Base-by-base conservation (phyloP, 1,284 basidiomycete species). In the Moesziomyces parantarcticus region DNA sequence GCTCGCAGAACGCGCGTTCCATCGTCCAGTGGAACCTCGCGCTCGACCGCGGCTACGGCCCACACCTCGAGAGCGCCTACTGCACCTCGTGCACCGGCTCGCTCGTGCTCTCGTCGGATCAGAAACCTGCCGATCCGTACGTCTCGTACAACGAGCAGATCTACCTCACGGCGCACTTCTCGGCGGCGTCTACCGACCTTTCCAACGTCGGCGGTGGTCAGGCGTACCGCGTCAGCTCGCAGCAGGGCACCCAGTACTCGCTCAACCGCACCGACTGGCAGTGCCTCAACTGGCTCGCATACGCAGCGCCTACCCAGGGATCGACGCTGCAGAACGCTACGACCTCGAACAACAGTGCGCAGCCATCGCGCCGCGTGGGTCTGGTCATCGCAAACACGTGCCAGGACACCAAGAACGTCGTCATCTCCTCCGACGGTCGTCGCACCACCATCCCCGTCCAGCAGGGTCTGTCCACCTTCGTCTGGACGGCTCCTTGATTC, bases 1-100 rank as follows among this genome's bases (percentile, higher is more conserved):
- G 39, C 21, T 3, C 11, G 3, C 62, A 63, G 32, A 64, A 71
- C 25, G 26, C 62, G 0, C 47, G 59, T 11, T 60, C 60, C 10
- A 25, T 78, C 16, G 36, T 78, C 16, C 58, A 69, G 36, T 79
- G 77, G 77, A 79, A 79, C 42, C 41, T 76, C 5, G 77, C 77
- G 0, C 58, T 79, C 6, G 67, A 79, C 36, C 22, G 16, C 13
- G 62, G 56, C 3, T 61, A 65, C 32, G 77, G 74, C 10, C 77
- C 77, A 1, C 66, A 58, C 25, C 71, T 77, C 26, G 9, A 40
- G 11, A 40, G 26, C 21, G 56, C 60, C 13, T 74, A 71, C 57
- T 79, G 77, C 59, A 36, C 44, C 8, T 49, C 67, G 9, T 79
- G 77, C 52, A 62, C 62, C 4, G 76, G 73, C 8, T 58, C 62